phyloP scores from a whole-genome alignment of 2,329 filamentous ascomycete species.

The Metarhizium brunneum region DNA sequence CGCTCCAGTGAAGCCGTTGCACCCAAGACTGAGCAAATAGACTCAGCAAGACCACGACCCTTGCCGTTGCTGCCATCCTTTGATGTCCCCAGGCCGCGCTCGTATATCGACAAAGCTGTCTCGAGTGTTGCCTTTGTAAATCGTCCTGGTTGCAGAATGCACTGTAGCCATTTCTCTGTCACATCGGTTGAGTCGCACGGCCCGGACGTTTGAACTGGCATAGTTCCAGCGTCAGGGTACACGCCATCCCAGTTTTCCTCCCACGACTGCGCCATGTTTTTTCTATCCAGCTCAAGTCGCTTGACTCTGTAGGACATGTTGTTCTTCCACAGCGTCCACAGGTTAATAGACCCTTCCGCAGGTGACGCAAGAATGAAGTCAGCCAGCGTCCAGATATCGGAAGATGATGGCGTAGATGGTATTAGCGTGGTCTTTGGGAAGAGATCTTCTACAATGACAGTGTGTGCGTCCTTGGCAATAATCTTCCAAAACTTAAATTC shows the following conservation, averaged over 20 bases:
- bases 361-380: constrained; percentile 60
- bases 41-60: constrained; percentile 59
- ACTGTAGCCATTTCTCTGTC: constrained; percentile 78
- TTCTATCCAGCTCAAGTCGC: constrained; percentile 62
- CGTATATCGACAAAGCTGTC: constrained; percentile 74
- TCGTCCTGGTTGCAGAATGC: constrained; percentile 72
- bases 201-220: constrained; percentile 47
- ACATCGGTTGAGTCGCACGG: constrained; percentile 58
- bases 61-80: constrained; percentile 24
- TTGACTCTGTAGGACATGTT: constrained; percentile 71
- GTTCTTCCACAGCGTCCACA: constrained; percentile 81
- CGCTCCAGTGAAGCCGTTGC: constrained; percentile 58
- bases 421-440: constrained; percentile 53
- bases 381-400: constrained; percentile 69
- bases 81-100: constrained; percentile 43
- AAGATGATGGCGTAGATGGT: constrained; percentile 60
- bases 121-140: constrained; percentile 76
- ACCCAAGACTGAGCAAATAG: constrained; percentile 63
- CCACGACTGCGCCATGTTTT: constrained; percentile 54
- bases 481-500: constrained; percentile 90
- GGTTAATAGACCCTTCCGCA: constrained; percentile 42
- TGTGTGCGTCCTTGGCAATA: constrained; percentile 56
- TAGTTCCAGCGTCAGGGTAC: constrained; percentile 47
- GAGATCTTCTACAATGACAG: constrained; percentile 59
- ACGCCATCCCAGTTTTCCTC: constrained; percentile 61